phyloP scores from a whole-genome alignment of 2,329 filamentous ascomycete genomes.

The Fusarium nisikadoi region DNA sequence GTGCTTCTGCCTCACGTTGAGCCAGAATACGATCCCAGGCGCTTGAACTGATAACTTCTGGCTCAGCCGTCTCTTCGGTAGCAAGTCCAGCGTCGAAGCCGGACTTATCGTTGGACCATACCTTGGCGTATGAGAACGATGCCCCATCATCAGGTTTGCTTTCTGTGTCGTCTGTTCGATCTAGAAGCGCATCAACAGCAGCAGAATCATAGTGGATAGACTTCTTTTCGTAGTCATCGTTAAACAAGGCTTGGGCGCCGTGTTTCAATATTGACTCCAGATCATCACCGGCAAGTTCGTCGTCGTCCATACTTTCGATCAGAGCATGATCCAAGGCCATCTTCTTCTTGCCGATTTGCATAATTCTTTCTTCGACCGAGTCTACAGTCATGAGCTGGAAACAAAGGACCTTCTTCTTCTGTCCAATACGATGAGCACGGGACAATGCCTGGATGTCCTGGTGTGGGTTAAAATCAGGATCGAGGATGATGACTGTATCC shows the following conservation, averaged over 20 bases:
- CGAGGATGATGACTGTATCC: constrained; percentile 97
- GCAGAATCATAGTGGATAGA: constrained; percentile 84
- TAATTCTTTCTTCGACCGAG: constrained; percentile 93
- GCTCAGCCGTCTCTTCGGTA: constrained; percentile 61
- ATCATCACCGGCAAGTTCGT: constrained; percentile 82
- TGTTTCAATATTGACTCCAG: constrained; percentile 88
- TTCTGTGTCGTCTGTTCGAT: constrained; percentile 83
- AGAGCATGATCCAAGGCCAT: constrained; percentile 95
- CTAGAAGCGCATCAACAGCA: constrained; percentile 90
- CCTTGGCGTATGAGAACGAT: constrained; percentile 87
- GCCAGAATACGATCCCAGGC: constrained; percentile 93
- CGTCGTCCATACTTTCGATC: constrained; percentile 88
- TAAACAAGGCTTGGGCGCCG: constrained; percentile 87
- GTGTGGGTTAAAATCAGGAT: constrained; percentile 97
- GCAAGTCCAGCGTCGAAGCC: constrained; percentile 72
- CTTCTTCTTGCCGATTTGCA: constrained; percentile 95
- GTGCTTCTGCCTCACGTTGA: constrained; percentile 81
- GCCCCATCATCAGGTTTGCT: constrained; percentile 77
- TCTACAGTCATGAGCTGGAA: constrained; percentile 93
- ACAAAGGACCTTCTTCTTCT: constrained; percentile 94
- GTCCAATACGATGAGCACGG: constrained; percentile 93
- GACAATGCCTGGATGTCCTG: constrained; percentile 97
- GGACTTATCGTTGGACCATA: constrained; percentile 88
- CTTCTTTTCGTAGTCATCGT: constrained; percentile 73
- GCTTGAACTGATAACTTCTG: constrained; percentile 68